Base-by-base conservation (phyloP, 2,329 filamentous ascomycete genomes). In the Cytospora piceicola region DNA sequence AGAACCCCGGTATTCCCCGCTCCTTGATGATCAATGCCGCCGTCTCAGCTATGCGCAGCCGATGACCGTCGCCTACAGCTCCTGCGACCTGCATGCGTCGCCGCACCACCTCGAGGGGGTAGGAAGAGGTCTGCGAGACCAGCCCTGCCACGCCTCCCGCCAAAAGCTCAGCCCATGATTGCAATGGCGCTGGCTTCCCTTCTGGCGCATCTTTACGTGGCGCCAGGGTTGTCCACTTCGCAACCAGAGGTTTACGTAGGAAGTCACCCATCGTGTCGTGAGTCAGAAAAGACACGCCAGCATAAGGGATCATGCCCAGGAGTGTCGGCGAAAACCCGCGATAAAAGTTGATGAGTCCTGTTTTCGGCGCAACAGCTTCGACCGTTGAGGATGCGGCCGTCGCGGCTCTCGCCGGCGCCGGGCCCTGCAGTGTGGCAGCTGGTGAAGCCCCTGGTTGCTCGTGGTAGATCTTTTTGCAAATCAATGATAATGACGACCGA, bases 81-180 rank as follows among this genome's bases (percentile, higher is more conserved):
- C 94, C 95, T 57, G 93, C 92, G 17, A 99, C 95, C 76, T 99
- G 95, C 94, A 99, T 98, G 57, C 95, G 85, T 69, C 95, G 85
- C 67, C 95, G 83, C 66, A 98, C 90, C 20, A 99, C 92, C 77
- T 99, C 95, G 3, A 99, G 83, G 6, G 95, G 95, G 76, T 99
- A 99, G 20, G 94, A 96, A 0, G 90, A 87, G 0, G 94, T 97
- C 77, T 99, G 95, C 9, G 93, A 94, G 1, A 97, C 88, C 67
- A 97, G 81, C 2, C 95, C 95, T 0, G 95, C 94, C 12, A 95
- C 76, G 0, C 94, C 95, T 57, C 95, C 95, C 0, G 93, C 89
- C 3, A 85, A 83, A 7, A 99, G 85, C 77, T 98, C 92, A 0
- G 95, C 95, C 85, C 93, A 96, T 20, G 90, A 93, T 9, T 88